These are phyloP conservation scores for Raddia distichophylla DNA, from an alignment of 176 grass and related monocot species.

Conservation along the genomic window DNA sequence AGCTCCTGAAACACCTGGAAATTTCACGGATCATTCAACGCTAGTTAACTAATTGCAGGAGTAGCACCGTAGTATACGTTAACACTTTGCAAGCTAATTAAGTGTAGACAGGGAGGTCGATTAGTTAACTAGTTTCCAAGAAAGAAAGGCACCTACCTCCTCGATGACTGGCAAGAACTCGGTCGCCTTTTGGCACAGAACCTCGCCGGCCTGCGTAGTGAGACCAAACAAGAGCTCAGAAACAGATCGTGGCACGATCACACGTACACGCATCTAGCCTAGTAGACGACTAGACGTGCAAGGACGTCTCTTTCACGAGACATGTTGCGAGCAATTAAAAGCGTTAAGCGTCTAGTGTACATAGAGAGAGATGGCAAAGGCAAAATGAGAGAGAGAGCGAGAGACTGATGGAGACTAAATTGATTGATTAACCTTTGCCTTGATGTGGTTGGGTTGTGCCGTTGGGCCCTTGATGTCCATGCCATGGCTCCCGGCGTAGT, in stretches of 20 bases:
- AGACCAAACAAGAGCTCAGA: neutral
- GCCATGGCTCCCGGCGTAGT: constrained; percentile 86
- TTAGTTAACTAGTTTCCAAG: neutral
- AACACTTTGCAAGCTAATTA: too few relatives aligned
- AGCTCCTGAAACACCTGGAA: constrained; percentile 60
- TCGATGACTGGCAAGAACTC: constrained; percentile 81
- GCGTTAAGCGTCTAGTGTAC: neutral
- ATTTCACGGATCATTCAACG: neutral
- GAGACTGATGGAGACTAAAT: neutral
- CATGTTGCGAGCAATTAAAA: neutral
- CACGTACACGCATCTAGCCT: too few relatives aligned
- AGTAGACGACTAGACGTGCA: too few relatives aligned
- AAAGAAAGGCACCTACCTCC: constrained; percentile 53
- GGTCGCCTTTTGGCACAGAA: constrained; percentile 73
- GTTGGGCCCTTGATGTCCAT: constrained; percentile 77
- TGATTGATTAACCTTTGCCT: constrained; percentile 39
- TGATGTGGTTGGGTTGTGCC: constrained; percentile 36
- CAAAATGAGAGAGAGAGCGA: neutral
- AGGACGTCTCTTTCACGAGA: neutral
- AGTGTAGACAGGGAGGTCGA: neutral
- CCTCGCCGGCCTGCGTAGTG: constrained; percentile 54
- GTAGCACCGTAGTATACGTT: too few relatives aligned
- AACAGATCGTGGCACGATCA: too few relatives aligned
- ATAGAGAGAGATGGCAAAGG: neutral
- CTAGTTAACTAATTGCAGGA: too few relatives aligned